A percentile compares a stretch with the other conserved stretches of the same genome.
Conservation (phyloP, 75 land plant species). For the Pinus taeda region DNA sequence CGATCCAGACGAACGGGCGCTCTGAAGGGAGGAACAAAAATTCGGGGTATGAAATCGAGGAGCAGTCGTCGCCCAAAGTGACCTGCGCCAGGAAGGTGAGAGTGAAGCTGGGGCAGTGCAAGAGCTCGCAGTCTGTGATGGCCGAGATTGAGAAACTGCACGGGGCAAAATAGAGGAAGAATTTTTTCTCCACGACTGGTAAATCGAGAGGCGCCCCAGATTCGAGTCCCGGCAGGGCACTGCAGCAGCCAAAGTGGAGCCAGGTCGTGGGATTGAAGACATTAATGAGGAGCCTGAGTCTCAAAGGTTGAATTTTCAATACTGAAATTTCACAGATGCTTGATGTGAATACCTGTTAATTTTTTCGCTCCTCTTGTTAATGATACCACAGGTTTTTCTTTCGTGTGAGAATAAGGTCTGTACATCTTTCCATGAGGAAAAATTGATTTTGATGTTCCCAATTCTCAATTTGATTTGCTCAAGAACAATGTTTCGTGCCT, state of each 20-base stretch:
- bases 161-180: conserved; percentile 12
- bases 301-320: neutral
- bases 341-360: too few relatives aligned
- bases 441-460: too few relatives aligned
- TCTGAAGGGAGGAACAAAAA: conserved; percentile 7
- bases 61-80: conserved; percentile 70
- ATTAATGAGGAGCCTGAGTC: neutral
- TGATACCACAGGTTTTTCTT: too few relatives aligned
- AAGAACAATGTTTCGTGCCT: too few relatives aligned
- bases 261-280: conserved; percentile 50
- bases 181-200: conserved; percentile 4
- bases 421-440: too few relatives aligned
- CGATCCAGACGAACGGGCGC: conserved; percentile 11
- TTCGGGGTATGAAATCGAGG: conserved; percentile 17
- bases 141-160: conserved; percentile 64
- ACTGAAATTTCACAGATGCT: too few relatives aligned
- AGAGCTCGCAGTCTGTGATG: conserved; percentile 63
- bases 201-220: neutral
- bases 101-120: conserved; percentile 28
- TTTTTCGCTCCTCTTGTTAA: too few relatives aligned
- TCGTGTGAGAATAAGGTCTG: too few relatives aligned
- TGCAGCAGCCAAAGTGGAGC: conserved; percentile 13
- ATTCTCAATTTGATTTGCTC: too few relatives aligned
- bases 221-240: neutral
- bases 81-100: conserved; percentile 75